These are phyloP conservation scores for Amanita phalloides DNA, from an alignment of 768 basidiomycete species.

Conservation along the genomic window DNA sequence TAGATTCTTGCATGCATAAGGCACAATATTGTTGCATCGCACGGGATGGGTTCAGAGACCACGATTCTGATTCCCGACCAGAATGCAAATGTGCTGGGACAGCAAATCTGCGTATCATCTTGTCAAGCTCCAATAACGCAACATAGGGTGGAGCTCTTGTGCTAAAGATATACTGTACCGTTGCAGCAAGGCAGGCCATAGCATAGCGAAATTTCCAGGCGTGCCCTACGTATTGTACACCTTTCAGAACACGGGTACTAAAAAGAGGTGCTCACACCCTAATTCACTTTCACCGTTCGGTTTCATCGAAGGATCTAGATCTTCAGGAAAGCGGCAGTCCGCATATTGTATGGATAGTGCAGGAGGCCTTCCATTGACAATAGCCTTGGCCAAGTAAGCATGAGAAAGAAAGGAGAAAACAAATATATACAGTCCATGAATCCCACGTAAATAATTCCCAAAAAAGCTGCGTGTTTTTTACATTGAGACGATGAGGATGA, in stretches of 20 bases:
- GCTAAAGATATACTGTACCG: constrained; percentile 31
- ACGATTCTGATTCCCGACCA: constrained; percentile 18
- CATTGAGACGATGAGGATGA: not conserved
- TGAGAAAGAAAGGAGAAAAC: not conserved
- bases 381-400: constrained; percentile 20
- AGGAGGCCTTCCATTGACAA: constrained; percentile 41
- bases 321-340: constrained; percentile 43
- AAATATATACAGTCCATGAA: constrained; percentile 32
- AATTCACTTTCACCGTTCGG: constrained; percentile 24
- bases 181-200: constrained; percentile 31
- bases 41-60: constrained; percentile 25
- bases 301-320: constrained; percentile 21
- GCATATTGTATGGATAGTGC: constrained; percentile 33
- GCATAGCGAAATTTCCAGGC: constrained; percentile 36
- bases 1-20: constrained; percentile 30
- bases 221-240: constrained; percentile 19
- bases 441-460: constrained; percentile 46
- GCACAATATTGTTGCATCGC: constrained; percentile 38
- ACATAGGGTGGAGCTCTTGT: constrained; percentile 27
- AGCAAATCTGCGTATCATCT: constrained; percentile 38
- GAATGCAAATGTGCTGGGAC: constrained; percentile 32
- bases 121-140: constrained; percentile 37
- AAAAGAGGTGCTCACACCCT: constrained; percentile 26
- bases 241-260: not conserved
- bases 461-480: constrained; percentile 23